phyloP scores from a whole-genome alignment of 2,329 filamentous ascomycete genomes.

The Penicillium crustosum region DNA sequence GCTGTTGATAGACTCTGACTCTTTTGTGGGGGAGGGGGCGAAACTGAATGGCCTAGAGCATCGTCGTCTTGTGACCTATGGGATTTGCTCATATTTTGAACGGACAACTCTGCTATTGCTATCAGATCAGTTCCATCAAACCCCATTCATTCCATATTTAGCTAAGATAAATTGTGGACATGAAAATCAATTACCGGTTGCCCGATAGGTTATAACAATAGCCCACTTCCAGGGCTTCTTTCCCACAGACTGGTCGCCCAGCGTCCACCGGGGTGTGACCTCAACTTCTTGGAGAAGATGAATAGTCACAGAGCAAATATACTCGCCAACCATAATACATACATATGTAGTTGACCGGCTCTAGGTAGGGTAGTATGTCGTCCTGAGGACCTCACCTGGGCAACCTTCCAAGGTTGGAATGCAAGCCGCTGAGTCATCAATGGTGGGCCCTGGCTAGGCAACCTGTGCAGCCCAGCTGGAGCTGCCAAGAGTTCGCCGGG shows the following conservation, averaged over 20 bases:
- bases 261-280: neutral
- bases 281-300: neutral
- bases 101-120: no score
- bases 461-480: neutral
- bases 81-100: no score
- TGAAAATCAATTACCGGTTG: neutral
- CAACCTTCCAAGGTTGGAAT: no score
- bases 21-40: neutral
- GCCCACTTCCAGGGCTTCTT: neutral
- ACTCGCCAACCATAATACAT: neutral
- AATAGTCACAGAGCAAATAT: neutral
- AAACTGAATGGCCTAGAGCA: neutral
- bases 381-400: no score
- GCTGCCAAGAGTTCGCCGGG: neutral
- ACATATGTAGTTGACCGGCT: no score
- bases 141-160: neutral
- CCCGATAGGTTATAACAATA: neutral
- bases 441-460: neutral
- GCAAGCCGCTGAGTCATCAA: neutral
- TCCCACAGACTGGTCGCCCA: neutral
- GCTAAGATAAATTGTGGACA: neutral
- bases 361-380: no score
- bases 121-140: neutral
- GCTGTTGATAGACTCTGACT: neutral
- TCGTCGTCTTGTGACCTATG: neutral